phyloP scores from a whole-genome alignment of 1,284 basidiomycete species.

The Cerrena zonata region DNA sequence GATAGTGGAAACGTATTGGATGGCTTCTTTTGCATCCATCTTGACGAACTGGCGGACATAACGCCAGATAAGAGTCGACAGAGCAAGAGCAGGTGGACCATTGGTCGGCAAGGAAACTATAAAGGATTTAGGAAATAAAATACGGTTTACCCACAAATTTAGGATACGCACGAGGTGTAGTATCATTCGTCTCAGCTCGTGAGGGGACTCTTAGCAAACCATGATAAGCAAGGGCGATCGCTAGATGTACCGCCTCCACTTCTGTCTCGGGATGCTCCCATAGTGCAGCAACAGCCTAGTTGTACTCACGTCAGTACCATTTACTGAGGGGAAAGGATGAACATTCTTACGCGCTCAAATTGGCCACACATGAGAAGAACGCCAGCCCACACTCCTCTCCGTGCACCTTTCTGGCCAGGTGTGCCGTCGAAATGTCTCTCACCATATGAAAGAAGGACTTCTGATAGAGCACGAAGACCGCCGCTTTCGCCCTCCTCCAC shows the following conservation, averaged over 20 bases:
- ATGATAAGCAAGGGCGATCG: constrained; percentile 89
- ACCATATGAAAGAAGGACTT: constrained; percentile 82
- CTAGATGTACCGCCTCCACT: constrained; percentile 92
- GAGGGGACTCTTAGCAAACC: constrained; percentile 83
- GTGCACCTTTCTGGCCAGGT: constrained; percentile 50
- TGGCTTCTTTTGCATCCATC: constrained; percentile 85
- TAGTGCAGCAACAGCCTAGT: constrained; percentile 80
- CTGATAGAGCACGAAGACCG: constrained; percentile 75
- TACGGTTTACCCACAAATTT: no score
- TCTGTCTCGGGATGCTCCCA: constrained; percentile 86
- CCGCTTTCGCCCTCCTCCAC: constrained; percentile 74
- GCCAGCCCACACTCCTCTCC: constrained; percentile 79
- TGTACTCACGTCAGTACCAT: constrained; percentile 1
- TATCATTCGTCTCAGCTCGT: constrained; percentile 73
- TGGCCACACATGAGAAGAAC: constrained; percentile 88
- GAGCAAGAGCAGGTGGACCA: constrained; percentile 67
- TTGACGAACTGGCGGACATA: constrained; percentile 89
- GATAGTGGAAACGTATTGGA: constrained; percentile 93
- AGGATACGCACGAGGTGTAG: constrained; percentile 65
- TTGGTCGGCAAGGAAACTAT: constrained; percentile 62
- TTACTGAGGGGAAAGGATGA: neutral
- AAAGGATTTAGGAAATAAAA: no score
- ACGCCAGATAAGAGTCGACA: constrained; percentile 85
- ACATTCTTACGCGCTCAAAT: constrained; percentile 75
- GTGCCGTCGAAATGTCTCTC: constrained; percentile 84